A percentile compares a stretch with the other conserved stretches of the same genome.
These are phyloP conservation scores for Ulvella scutata DNA, from an alignment of 139 green algal species.

Conservation along the genomic window DNA sequence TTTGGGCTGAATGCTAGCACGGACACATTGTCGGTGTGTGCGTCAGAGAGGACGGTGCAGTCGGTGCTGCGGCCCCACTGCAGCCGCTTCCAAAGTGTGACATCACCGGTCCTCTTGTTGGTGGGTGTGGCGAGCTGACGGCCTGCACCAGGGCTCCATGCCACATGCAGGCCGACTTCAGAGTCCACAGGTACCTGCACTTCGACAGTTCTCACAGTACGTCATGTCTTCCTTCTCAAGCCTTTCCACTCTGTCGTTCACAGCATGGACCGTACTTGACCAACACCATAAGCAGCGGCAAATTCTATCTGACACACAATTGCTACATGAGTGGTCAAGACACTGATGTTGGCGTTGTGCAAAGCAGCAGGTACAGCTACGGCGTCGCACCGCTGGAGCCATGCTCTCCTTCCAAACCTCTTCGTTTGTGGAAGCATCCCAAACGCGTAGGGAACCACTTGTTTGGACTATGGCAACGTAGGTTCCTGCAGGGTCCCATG, in stretches of 20 bases:
- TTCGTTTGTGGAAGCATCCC: background rate
- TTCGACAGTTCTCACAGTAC: no score
- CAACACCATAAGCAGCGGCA: no score
- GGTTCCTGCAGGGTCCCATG: background rate
- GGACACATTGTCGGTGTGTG: background rate
- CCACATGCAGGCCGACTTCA: background rate
- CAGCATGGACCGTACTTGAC: no score
- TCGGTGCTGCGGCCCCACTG: background rate
- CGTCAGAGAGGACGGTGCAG: background rate
- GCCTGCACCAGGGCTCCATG: background rate
- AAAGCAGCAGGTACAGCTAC: no score
- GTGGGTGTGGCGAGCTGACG: background rate
- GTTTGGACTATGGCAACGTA: background rate
- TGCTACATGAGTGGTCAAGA: no score
- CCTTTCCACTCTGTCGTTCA: no score
- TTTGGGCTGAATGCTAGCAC: background rate
- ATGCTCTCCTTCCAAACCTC: background rate
- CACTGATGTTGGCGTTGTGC: no score
- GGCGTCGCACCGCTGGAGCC: constrained; percentile 1
- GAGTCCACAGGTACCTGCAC: background rate
- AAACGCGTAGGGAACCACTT: background rate
- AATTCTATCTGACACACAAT: no score
- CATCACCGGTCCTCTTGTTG: background rate
- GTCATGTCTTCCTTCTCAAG: no score
- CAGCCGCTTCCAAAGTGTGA: background rate